Conservation (phyloP, 2,329 filamentous ascomycete species). For the Fusarium brachygibbosum region DNA sequence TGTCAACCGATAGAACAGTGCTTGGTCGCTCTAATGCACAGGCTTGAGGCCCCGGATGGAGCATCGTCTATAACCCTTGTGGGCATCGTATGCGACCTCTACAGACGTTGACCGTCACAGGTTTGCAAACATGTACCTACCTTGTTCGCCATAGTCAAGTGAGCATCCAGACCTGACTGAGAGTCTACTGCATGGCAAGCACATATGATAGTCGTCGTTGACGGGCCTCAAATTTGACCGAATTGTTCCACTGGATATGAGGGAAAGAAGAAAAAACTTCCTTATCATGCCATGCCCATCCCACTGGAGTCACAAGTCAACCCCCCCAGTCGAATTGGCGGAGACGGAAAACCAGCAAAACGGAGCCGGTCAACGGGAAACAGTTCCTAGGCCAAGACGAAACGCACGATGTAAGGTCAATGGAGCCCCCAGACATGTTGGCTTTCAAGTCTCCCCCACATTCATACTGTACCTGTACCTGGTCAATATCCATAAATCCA, state of each 20-base stretch:
- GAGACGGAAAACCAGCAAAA: conserved; percentile 9
- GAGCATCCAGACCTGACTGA: neutral
- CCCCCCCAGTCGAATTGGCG: conserved; percentile 22
- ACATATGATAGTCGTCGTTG: neutral
- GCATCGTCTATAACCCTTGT: conserved; percentile 1
- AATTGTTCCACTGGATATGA: conserved; percentile 12
- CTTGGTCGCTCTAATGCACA: conserved; percentile 6
- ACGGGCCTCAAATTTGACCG: conserved; percentile 23
- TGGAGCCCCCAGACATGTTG: conserved; percentile 34
- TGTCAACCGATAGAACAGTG: conserved; percentile 13
- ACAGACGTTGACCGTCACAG: neutral
- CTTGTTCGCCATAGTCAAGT: conserved; percentile 2
- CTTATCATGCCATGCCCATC: conserved; percentile 29
- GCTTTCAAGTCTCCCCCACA: conserved; percentile 30
- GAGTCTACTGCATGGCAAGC: conserved; percentile 12
- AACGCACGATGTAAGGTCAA: conserved; percentile 39
- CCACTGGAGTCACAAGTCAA: conserved; percentile 11
- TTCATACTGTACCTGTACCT: conserved; percentile 13
- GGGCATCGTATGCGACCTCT: conserved; percentile 5
- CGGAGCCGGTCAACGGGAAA: conserved; percentile 32
- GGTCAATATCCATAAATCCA: conserved; percentile 5
- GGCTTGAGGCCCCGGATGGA: conserved; percentile 26
- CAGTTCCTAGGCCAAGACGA: conserved; percentile 30
- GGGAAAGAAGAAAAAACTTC: neutral
- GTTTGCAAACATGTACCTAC: neutral